Conservation (phyloP, 176 grass and related monocot species). For the Ensete ventricosum region DNA sequence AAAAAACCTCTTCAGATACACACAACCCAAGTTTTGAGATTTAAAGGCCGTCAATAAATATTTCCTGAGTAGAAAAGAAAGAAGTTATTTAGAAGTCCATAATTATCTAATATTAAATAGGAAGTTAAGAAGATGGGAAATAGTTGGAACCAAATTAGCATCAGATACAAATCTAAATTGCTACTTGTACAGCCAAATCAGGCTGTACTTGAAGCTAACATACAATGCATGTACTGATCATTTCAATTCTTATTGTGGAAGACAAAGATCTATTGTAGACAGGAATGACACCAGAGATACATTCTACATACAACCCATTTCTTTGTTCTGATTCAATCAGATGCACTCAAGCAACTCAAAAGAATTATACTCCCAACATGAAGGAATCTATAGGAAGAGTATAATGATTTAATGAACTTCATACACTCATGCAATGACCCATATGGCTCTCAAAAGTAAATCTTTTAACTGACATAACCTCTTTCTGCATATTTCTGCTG, state of each 20-base stretch:
- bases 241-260: too few species aligned
- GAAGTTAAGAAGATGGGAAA: background rate
- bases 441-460: background rate
- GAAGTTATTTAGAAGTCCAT: background rate
- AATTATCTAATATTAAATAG: background rate
- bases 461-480: background rate
- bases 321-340: too few species aligned
- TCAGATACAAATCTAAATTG: too few species aligned
- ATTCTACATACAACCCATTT: too few species aligned
- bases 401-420: background rate
- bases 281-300: too few species aligned
- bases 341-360: too few species aligned
- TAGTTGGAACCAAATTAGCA: background rate
- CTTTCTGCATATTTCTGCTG: background rate
- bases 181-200: too few species aligned
- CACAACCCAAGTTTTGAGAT: background rate
- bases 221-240: too few species aligned
- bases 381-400: too few species aligned
- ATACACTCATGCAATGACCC: background rate
- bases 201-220: too few species aligned
- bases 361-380: too few species aligned
- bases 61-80: background rate
- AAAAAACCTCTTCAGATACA: background rate
- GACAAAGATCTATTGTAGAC: too few species aligned
- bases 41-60: background rate